These are phyloP conservation scores for Aschersonia sp. DNA, from an alignment of 2,329 filamentous ascomycete species.

Conservation along the genomic window DNA sequence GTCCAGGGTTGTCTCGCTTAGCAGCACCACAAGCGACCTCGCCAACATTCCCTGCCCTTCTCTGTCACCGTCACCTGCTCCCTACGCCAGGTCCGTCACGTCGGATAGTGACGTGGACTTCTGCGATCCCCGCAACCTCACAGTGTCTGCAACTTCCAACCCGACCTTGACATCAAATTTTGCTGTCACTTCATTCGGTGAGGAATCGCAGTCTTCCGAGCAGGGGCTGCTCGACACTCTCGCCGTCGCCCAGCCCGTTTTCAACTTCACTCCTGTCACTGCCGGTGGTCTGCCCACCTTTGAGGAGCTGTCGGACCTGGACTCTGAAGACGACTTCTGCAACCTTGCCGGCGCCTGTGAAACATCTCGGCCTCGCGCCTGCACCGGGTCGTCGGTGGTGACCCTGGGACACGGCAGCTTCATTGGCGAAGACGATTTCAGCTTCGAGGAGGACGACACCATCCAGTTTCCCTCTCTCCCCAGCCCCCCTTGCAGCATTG, in stretches of 20 bases:
- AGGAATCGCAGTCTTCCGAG: constrained; percentile 38
- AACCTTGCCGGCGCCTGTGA: constrained; percentile 54
- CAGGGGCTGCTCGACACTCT: constrained; percentile 31
- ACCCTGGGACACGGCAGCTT: constrained; percentile 65
- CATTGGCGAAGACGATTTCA: constrained; percentile 61
- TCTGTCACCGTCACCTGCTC: constrained; percentile 74
- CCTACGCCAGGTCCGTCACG: constrained; percentile 53
- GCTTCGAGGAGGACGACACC: constrained; percentile 53
- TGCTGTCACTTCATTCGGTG: constrained; percentile 47
- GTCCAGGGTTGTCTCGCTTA: constrained; percentile 42
- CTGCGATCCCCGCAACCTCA: constrained; percentile 83
- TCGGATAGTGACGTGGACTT: constrained; percentile 67
- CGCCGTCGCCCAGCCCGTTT: constrained; percentile 23
- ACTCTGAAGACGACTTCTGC: constrained; percentile 77
- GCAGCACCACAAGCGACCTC: constrained; percentile 51
- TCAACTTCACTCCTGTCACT: constrained; percentile 36
- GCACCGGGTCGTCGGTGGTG: constrained; percentile 52
- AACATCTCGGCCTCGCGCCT: constrained; percentile 53
- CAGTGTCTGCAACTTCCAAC: constrained; percentile 44
- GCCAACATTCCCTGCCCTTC: constrained; percentile 69
- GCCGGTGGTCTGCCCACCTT: constrained; percentile 55
- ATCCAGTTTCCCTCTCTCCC: constrained; percentile 48
- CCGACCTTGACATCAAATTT: constrained; percentile 44
- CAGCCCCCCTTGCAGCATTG: constrained; percentile 32
- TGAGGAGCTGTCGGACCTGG: constrained; percentile 77